phyloP scores from a whole-genome alignment of 2,329 filamentous ascomycete genomes.

The Fusarium secorum region DNA sequence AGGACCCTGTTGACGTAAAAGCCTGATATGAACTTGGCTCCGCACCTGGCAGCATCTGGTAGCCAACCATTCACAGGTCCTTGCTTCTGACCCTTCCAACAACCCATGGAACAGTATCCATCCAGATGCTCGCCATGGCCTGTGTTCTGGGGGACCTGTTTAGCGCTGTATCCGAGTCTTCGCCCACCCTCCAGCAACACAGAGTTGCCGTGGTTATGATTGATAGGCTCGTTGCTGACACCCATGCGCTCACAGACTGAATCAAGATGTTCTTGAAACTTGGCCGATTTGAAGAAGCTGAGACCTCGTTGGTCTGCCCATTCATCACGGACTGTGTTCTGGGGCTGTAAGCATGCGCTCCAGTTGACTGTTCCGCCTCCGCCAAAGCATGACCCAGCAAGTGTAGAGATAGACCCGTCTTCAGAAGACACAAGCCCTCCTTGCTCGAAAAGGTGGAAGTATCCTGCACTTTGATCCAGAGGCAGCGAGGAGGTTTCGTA shows the following conservation, averaged over 20 bases:
- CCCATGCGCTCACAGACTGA: neutral
- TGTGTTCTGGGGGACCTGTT: neutral
- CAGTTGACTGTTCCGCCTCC: slow-evolving; percentile 4
- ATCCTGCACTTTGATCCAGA: neutral
- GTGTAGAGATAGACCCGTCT: neutral
- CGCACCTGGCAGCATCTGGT: neutral
- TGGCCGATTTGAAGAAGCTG: neutral
- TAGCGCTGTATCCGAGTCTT: neutral
- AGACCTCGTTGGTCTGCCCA: neutral
- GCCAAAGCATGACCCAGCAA: neutral
- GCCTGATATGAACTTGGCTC: neutral
- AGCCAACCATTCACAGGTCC: neutral
- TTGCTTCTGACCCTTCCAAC: neutral
- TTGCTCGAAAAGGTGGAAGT: neutral
- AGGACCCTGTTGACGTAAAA: neutral
- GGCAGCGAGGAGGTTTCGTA: neutral
- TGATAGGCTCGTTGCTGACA: neutral
- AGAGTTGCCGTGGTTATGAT: neutral
- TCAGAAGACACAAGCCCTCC: neutral
- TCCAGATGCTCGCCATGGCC: neutral
- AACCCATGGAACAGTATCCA: neutral
- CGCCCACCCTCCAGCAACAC: neutral
- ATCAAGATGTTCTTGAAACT: neutral
- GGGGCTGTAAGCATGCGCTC: neutral
- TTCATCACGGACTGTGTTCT: neutral